Percentiles rank a stretch among this genome's conserved stretches.
These are phyloP conservation scores for Jasminum sambac DNA, from an alignment of 257 asterid species.

Conservation along the genomic window DNA sequence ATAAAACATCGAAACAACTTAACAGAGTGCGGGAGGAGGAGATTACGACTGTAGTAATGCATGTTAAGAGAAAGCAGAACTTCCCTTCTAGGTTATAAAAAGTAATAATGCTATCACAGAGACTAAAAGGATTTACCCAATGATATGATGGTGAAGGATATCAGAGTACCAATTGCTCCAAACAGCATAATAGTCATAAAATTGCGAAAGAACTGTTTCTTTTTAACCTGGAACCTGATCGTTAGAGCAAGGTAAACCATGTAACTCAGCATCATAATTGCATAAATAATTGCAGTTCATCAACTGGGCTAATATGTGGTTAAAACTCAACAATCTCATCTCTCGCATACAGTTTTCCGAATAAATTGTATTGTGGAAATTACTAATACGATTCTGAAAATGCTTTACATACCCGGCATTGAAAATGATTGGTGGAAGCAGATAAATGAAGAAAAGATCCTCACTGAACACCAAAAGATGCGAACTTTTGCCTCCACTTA, in stretches of 20 bases:
- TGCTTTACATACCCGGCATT: conserved; percentile 58
- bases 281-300: conserved; percentile 6
- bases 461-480: conserved; percentile 61
- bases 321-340: too few species aligned
- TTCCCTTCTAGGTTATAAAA: conserved; percentile 6
- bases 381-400: not conserved
- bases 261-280: conserved; percentile 25
- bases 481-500: conserved; percentile 58
- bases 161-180: conserved; percentile 93
- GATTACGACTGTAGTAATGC: not conserved
- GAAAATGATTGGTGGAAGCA: conserved; percentile 75
- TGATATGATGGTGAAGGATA: conserved; percentile 81
- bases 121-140: conserved; percentile 50
- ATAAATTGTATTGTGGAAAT: not conserved
- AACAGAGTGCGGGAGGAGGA: not conserved
- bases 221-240: conserved; percentile 93
- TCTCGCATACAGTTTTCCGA: not conserved
- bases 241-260: conserved; percentile 26
- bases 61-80: not conserved
- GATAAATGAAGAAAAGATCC: conserved; percentile 67
- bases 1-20: conserved; percentile 4
- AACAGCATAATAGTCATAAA: conserved; percentile 83
- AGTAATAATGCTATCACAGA: conserved; percentile 12
- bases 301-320: not conserved
- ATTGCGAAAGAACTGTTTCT: conserved; percentile 95